phyloP scores from a whole-genome alignment of 2,329 filamentous ascomycete species.

The Hymenotorrendiella dingleyae region DNA sequence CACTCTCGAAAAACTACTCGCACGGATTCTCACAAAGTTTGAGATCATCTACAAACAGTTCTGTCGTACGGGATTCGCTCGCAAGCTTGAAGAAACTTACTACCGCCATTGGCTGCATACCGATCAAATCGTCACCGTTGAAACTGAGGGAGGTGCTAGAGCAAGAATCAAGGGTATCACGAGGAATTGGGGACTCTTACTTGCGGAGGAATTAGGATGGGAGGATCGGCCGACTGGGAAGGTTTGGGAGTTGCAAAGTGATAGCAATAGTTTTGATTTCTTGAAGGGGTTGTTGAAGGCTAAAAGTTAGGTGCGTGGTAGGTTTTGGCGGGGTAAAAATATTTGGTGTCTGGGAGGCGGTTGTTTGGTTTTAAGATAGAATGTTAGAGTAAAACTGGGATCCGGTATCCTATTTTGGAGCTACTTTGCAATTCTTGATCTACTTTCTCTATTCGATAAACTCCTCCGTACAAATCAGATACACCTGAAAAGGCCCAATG shows the following conservation, averaged over 20 bases:
- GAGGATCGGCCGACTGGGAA: conserved; percentile 70
- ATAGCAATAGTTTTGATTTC: conserved; percentile 98
- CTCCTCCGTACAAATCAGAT: no score
- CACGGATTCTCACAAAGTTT: conserved; percentile 70
- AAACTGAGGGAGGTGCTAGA: conserved; percentile 68
- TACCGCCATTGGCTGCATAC: conserved; percentile 84
- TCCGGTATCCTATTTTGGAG: no score
- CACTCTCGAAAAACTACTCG: conserved; percentile 73
- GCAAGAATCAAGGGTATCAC: conserved; percentile 84
- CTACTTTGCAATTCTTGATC: no score
- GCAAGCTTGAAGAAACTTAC: conserved; percentile 67
- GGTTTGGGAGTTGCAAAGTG: conserved; percentile 81
- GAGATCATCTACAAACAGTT: conserved; percentile 75
- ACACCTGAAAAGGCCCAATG: no score
- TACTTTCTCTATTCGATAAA: no score
- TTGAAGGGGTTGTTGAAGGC: conserved; percentile 80
- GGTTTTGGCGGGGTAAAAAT: no score
- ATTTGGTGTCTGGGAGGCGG: neutral
- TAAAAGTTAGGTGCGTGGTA: conserved; percentile 48
- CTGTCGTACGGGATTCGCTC: conserved; percentile 66
- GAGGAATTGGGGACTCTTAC: conserved; percentile 80
- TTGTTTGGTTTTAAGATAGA: neutral
- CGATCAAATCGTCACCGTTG: conserved; percentile 65
- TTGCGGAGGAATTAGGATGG: conserved; percentile 74
- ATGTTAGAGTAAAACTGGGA: neutral